Evolutionary conservation across 306 rosid genomes (phyloP).

Genomic region (Clitoria ternatea): DNA sequence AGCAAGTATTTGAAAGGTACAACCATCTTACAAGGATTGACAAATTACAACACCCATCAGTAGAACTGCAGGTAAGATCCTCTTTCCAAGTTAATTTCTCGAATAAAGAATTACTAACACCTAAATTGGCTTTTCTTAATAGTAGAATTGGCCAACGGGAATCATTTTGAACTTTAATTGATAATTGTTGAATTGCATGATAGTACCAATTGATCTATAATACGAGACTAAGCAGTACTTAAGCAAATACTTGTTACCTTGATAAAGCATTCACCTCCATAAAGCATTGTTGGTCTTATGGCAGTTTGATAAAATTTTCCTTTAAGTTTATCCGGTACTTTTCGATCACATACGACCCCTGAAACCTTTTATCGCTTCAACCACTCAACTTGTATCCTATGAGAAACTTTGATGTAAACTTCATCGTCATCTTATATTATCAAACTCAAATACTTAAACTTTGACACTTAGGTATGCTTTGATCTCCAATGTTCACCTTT

Average conservation of each 20-base stretch:
- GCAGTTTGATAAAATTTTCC: too few species aligned
- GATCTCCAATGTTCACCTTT: too few species aligned
- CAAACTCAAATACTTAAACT: too few species aligned
- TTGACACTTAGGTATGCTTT: too few species aligned
- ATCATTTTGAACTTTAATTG: background rate
- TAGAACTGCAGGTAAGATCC: constrained; percentile 1
- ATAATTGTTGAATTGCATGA: background rate
- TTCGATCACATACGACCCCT: too few species aligned
- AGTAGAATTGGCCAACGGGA: background rate
- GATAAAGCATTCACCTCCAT: too few species aligned
- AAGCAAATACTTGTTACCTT: background rate
- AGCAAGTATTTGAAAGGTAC: background rate
- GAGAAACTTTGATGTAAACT: too few species aligned
- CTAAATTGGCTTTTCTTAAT: background rate
- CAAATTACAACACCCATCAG: background rate
- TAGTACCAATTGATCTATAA: background rate
- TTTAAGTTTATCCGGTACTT: too few species aligned
- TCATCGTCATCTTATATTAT: too few species aligned
- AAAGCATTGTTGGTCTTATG: too few species aligned
- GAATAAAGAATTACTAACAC: background rate
- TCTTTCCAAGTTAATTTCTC: background rate
- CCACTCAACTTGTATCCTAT: too few species aligned
- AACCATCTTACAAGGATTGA: background rate
- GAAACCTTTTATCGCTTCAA: too few species aligned
- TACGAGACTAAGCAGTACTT: background rate